Evolutionary conservation across 352 stramenopile species (phyloP).

Genomic region (Phytophthora sp.): DNA sequence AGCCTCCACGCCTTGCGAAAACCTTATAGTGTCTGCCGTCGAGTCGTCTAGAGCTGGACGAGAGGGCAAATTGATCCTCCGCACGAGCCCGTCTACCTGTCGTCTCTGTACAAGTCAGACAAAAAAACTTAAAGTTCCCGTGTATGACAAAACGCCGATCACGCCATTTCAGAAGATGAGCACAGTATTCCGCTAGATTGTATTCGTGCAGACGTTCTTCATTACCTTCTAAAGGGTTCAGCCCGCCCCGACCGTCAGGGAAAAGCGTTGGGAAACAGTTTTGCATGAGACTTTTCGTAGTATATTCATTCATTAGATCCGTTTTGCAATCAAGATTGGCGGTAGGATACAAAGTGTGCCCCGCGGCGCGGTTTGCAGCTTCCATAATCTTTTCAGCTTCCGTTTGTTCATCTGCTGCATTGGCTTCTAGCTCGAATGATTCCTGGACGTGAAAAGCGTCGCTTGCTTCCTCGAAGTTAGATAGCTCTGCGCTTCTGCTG

Average conservation of each 20-base stretch:
- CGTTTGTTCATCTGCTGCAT: neutral
- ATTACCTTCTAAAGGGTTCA: neutral
- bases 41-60: neutral
- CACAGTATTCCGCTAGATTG: constrained; percentile 9
- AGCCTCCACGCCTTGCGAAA: neutral
- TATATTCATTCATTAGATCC: constrained; percentile 10
- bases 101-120: constrained; percentile 10
- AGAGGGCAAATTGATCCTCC: neutral
- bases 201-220: constrained; percentile 1
- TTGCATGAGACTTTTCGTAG: constrained; percentile 2
- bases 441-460: neutral
- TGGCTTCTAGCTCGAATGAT: neutral
- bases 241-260: neutral
- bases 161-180: constrained; percentile 20
- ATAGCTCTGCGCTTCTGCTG: neutral
- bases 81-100: constrained; percentile 7
- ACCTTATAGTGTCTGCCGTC: neutral
- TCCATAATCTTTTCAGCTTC: neutral
- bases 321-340: neutral
- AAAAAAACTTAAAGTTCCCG: constrained; percentile 18
- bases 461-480: neutral
- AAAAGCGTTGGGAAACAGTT: constrained; percentile 15
- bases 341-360: neutral
- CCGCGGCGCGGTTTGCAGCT: neutral
- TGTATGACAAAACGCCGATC: constrained; percentile 9